phyloP scores from a whole-genome alignment of 2,329 filamentous ascomycete genomes.

The Kalmusia sp. region DNA sequence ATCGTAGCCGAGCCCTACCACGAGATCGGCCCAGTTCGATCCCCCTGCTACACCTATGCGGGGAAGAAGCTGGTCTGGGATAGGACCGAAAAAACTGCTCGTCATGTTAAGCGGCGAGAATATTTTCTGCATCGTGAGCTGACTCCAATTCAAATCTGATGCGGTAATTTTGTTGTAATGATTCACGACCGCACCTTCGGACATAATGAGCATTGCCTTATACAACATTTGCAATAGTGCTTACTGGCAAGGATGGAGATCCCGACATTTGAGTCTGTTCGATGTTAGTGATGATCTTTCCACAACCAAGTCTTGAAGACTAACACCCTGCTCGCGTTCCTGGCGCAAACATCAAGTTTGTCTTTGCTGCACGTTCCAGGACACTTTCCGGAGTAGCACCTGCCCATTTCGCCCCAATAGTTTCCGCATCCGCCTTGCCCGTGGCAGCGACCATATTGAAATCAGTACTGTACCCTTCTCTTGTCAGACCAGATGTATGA shows the following conservation, averaged over 20 bases:
- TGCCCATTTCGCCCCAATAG: slow-evolving; percentile 37
- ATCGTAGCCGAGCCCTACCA: slow-evolving; percentile 37
- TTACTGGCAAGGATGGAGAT: slow-evolving; percentile 32
- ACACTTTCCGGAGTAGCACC: slow-evolving; percentile 24
- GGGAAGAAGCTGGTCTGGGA: slow-evolving; percentile 25
- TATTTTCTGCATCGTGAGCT: slow-evolving; percentile 26
- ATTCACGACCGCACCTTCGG: slow-evolving; percentile 25
- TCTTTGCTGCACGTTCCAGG: slow-evolving; percentile 23
- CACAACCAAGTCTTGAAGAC: background rate
- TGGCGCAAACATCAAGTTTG: slow-evolving; percentile 37
- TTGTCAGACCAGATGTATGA: slow-evolving; percentile 35
- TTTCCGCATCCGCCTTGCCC: slow-evolving; percentile 30
- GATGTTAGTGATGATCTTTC: background rate
- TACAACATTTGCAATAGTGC: background rate
- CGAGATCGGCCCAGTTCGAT: slow-evolving; percentile 34
- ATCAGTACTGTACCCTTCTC: slow-evolving; percentile 38
- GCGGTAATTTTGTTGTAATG: slow-evolving; percentile 31
- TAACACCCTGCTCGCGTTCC: slow-evolving; percentile 34
- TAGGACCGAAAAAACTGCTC: slow-evolving; percentile 31
- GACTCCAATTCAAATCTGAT: slow-evolving; percentile 28
- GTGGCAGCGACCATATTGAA: slow-evolving; percentile 35
- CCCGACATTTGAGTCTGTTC: slow-evolving; percentile 36
- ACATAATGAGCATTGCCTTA: background rate
- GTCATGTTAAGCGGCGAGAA: slow-evolving; percentile 34
- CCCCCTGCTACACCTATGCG: slow-evolving; percentile 33